Evolutionary conservation across 495 filamentous ascomycete species (phyloP), one percentile per base, ranked within the genome.

Genomic region (Hypoxylon crocopeplum): DNA sequence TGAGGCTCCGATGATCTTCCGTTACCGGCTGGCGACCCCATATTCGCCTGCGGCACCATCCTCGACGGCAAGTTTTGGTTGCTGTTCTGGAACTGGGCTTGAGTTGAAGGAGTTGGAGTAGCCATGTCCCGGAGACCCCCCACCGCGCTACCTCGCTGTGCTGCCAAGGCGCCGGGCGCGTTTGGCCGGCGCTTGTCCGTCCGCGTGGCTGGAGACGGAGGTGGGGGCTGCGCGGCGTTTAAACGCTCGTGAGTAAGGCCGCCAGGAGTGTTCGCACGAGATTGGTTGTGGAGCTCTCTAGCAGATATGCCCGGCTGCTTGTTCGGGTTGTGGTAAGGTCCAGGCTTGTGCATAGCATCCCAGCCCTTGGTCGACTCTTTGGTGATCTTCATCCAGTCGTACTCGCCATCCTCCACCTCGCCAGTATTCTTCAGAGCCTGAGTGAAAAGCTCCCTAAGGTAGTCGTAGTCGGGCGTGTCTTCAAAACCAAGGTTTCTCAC

Each of bases 351-450:
- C 79, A 96, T 96, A 66, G 89, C 90, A 76, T 98, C 93, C 91
- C 90, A 96, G 30, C 91, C 92, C 67, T 92, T 89, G 13, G 62
- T 50, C 19, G 71, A 69, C 57, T 92, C 93, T 72, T 96, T 95
- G 80, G 91, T 94, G 52, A 96, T 81, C 82, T 97, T 97, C 95
- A 98, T 97, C 94, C 94, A 99, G 74, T 99, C 94, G 71, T 98
- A 99, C 70, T 99, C 95, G 56, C 95, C 94, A 78, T 99, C 94
- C 66, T 99, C 94, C 10, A 97, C 88, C 62, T 96, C 92, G 32
- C 93, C 92, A 5, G 89, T 89, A 59, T 91, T 90, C 82, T 97
- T 96, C 37, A 98, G 82, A n/a, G 94, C 91, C 74, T 96, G 89
- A 2, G 94, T 96, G 79, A 99, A 93, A 24, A 99, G 85, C 62